Evolutionary conservation across 1,284 basidiomycete genomes (phyloP).

Genomic region (Tremellales sp.): DNA sequence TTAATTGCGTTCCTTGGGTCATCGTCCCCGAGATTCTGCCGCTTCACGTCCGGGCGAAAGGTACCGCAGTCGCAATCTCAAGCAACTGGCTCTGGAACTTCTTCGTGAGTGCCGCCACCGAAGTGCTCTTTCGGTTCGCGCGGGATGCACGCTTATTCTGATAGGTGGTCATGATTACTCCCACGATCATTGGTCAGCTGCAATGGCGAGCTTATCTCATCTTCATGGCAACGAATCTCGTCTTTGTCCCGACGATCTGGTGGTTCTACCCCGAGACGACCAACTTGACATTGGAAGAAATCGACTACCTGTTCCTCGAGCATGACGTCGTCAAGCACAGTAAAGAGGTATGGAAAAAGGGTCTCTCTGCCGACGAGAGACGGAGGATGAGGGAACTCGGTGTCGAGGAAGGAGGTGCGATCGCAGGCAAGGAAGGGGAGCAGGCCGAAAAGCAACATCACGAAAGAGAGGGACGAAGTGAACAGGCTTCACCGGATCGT

Average conservation of each 20-base stretch:
- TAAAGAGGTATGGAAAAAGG: not conserved
- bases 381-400: too few relatives aligned
- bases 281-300: slow-evolving; percentile 27
- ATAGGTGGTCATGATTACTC: slow-evolving; percentile 16
- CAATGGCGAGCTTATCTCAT: slow-evolving; percentile 28
- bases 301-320: slow-evolving; percentile 25
- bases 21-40: slow-evolving; percentile 19
- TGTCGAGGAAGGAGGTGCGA: too few relatives aligned
- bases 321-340: not conserved
- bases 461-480: too few relatives aligned
- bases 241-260: slow-evolving; percentile 26
- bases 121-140: slow-evolving; percentile 22
- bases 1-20: slow-evolving; percentile 15
- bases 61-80: slow-evolving; percentile 15
- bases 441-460: too few relatives aligned
- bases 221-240: slow-evolving; percentile 13
- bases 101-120: slow-evolving; percentile 29
- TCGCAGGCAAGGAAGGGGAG: too few relatives aligned
- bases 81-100: slow-evolving; percentile 38
- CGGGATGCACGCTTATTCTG: too few relatives aligned
- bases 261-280: slow-evolving; percentile 36
- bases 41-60: slow-evolving; percentile 18
- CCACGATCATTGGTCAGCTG: slow-evolving; percentile 20
- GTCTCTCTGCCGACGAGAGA: too few relatives aligned
- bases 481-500: too few relatives aligned